Conservation (phyloP, 2,329 filamentous ascomycete species). For the Phyllosticta citrichinensis region DNA sequence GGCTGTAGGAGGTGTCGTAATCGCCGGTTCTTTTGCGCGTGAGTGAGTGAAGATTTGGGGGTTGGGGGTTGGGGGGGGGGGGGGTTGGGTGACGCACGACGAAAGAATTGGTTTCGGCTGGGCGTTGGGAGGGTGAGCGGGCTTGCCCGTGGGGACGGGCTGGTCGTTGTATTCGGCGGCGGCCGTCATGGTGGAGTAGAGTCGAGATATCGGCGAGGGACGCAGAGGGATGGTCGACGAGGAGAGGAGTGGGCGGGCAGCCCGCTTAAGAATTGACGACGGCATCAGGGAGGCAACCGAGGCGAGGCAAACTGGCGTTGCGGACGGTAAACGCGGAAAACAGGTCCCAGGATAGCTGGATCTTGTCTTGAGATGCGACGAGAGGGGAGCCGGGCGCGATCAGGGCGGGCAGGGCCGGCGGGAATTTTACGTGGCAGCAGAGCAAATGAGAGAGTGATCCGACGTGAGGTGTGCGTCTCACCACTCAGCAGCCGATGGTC, state of each 20-base stretch:
- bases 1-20: conserved; percentile 40
- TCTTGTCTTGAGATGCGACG: conserved; percentile 1
- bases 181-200: conserved; percentile 1
- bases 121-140: neutral
- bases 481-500: neutral
- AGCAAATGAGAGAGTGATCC: neutral
- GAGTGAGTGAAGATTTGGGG: neutral
- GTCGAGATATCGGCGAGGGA: neutral
- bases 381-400: conserved; percentile 9
- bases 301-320: conserved; percentile 2
- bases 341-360: conserved; percentile 4
- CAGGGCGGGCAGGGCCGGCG: conserved; percentile 4
- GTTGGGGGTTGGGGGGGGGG: no score
- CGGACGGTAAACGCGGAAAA: conserved; percentile 7
- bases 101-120: neutral
- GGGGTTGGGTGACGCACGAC: neutral
- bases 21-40: conserved; percentile 29
- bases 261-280: conserved; percentile 4
- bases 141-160: neutral
- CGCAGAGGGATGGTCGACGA: conserved; percentile 1
- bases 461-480: neutral
- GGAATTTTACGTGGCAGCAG: neutral
- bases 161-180: neutral
- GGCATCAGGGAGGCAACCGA: conserved; percentile 2
- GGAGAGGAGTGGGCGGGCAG: neutral